Conservation (phyloP, 352 stramenopile species). For the Globisporangium yorkense region DNA sequence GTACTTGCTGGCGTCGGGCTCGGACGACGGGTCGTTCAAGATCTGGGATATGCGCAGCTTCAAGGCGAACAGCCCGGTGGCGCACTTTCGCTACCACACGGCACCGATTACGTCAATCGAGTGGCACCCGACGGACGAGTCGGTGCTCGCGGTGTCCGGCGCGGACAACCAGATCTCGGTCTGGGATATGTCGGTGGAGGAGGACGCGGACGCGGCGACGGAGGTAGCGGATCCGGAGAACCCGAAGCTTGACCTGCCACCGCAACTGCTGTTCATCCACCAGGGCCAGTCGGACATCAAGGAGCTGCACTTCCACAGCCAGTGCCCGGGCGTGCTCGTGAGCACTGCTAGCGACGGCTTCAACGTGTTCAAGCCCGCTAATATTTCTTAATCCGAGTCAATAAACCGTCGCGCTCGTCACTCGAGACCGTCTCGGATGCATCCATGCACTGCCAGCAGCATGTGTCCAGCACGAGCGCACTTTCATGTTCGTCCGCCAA, state of each 20-base stretch:
- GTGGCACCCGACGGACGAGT: slow-evolving; percentile 99
- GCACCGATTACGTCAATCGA: slow-evolving; percentile 97
- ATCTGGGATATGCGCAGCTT: slow-evolving; percentile 97
- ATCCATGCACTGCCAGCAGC: background rate
- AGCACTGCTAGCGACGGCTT: slow-evolving; percentile 96
- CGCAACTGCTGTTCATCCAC: slow-evolving; percentile 99
- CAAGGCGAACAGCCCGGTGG: slow-evolving; percentile 83
- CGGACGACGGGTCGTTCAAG: slow-evolving; percentile 97
- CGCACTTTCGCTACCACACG: slow-evolving; percentile 94
- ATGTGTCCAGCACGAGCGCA: background rate
- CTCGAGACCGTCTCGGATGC: background rate
- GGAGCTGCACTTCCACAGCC: slow-evolving; percentile 98
- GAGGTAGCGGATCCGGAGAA: slow-evolving; percentile 35
- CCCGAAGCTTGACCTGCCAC: slow-evolving; percentile 89
- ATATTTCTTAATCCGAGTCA: slow-evolving; percentile 74
- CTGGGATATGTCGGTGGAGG: slow-evolving; percentile 99
- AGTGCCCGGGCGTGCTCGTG: slow-evolving; percentile 96
- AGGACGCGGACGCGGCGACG: slow-evolving; percentile 86
- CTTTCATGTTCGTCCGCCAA: background rate
- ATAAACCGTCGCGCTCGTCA: background rate
- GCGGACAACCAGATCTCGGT: slow-evolving; percentile 97
- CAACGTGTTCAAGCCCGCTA: slow-evolving; percentile 97
- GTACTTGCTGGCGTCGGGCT: slow-evolving; percentile 96
- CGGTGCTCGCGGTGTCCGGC: slow-evolving; percentile 92
- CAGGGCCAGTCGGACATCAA: slow-evolving; percentile 99